A percentile compares a stretch with the other conserved stretches of the same genome.
Conservation (phyloP, 2,329 filamentous ascomycete species). For the Botrytis squamosa region DNA sequence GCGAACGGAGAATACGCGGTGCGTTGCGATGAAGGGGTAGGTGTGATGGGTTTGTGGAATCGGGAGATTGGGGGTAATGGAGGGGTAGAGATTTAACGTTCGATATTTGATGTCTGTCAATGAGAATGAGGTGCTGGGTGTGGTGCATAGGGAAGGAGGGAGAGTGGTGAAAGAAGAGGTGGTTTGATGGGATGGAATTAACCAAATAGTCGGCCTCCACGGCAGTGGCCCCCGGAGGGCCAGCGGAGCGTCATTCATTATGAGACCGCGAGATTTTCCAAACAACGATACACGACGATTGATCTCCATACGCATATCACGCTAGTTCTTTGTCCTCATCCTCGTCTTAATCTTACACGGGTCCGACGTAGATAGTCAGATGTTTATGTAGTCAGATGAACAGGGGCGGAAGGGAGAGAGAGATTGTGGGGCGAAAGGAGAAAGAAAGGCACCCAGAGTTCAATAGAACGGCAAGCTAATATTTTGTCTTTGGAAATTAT, state of each 20-base stretch:
- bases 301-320: background rate
- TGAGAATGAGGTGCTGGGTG: background rate
- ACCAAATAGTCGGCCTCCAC: background rate
- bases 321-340: constrained; percentile 24
- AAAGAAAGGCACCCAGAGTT: background rate
- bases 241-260: background rate
- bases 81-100: background rate
- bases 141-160: no score
- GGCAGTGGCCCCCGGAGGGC: background rate
- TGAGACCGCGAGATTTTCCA: background rate
- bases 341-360: no score
- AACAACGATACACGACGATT: background rate
- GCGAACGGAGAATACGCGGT: background rate
- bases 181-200: background rate
- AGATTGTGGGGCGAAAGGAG: background rate
- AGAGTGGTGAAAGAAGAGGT: background rate
- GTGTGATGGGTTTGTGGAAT: background rate
- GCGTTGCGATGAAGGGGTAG: background rate
- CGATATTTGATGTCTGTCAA: background rate
- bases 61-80: no score
- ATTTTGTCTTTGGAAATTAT: constrained; percentile 21
- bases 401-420: background rate
- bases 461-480: background rate
- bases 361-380: background rate
- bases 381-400: background rate